Evolutionary conservation across 2,329 filamentous ascomycete genomes (phyloP), one percentile per base, ranked within the genome.

Genomic region (Talaromyces sp.): DNA sequence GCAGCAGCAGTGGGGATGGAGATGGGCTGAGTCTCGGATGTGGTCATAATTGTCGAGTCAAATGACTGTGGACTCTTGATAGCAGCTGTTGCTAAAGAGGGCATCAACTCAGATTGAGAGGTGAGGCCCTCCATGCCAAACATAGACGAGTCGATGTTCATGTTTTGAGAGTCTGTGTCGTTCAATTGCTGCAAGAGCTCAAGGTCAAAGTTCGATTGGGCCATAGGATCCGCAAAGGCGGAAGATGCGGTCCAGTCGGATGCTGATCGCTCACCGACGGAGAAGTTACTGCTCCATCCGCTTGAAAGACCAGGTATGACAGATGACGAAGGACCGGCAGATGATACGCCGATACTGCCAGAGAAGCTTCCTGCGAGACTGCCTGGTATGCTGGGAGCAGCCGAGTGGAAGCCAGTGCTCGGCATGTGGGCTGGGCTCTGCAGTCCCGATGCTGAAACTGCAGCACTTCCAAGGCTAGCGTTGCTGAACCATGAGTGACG

Each of bases 151-250:
- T 57, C 68, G 50, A 77, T 58, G 1, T 58, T 70, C 43, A 79
- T 65, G 50, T 67, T 69, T 39, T 74, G 74, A 31, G 73, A 67
- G 24, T 77, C 76, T 43, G 70, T 71, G 33, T 75, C 70, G 39
- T 75, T 76, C 39, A 78, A 63, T 60, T 72, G 73, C 62, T 77
- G 76, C 64, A 79, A 65, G 56, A 78, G 76, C 14, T 74, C 73
- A 6, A 74, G 73, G 33, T 79, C 77, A 59, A 78, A 78, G 6
- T 75, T 76, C 72, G 78, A 76, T 64, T 76, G 74, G 45, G 75
- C 70, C 45, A 77, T 71, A 3, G 75, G 72, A 60, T 79, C 76
- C 64, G 70, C 67, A 22, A 72, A 68, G 65, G 71, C 65, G 31
- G 72, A 67, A 33, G 67, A 68, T 45, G 68, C 73, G 10, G 70